Conservation (phyloP, 352 stramenopile species). For the Plasmopara viticola region DNA sequence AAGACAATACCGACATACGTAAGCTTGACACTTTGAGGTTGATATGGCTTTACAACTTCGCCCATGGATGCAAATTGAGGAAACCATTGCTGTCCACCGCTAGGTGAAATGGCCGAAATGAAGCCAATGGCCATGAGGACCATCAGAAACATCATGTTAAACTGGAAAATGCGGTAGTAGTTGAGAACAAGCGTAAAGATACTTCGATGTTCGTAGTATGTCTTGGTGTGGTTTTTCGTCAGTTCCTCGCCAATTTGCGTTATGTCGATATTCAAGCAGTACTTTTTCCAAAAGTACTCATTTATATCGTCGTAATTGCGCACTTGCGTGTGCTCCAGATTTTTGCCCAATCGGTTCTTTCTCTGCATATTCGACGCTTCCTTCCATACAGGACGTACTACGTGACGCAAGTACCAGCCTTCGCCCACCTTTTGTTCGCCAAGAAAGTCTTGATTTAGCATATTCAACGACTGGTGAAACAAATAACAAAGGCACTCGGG, state of each 20-base stretch:
- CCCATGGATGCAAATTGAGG: constrained; percentile 52
- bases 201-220: constrained; percentile 69
- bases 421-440: constrained; percentile 36
- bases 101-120: constrained; percentile 51
- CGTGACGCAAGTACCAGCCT: constrained; percentile 51
- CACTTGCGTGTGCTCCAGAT: constrained; percentile 58
- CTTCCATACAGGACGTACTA: constrained; percentile 56
- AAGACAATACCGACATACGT: constrained; percentile 53
- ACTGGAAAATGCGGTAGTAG: constrained; percentile 78
- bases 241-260: constrained; percentile 44
- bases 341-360: constrained; percentile 56
- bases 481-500: constrained; percentile 95
- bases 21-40: constrained; percentile 53
- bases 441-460: constrained; percentile 56
- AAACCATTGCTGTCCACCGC: constrained; percentile 50
- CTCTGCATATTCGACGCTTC: constrained; percentile 59
- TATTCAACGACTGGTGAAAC: constrained; percentile 79
- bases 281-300: constrained; percentile 75
- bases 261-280: constrained; percentile 51
- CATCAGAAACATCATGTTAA: constrained; percentile 76
- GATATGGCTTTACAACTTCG: constrained; percentile 45
- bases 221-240: constrained; percentile 62
- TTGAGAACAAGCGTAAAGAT: constrained; percentile 73
- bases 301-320: constrained; percentile 81
- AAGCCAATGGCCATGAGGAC: constrained; percentile 54